Percentiles rank a stretch among this genome's conserved stretches.
These are phyloP conservation scores for Pulveroboletus sp. DNA, from an alignment of 768 basidiomycete species.

Conservation along the genomic window DNA sequence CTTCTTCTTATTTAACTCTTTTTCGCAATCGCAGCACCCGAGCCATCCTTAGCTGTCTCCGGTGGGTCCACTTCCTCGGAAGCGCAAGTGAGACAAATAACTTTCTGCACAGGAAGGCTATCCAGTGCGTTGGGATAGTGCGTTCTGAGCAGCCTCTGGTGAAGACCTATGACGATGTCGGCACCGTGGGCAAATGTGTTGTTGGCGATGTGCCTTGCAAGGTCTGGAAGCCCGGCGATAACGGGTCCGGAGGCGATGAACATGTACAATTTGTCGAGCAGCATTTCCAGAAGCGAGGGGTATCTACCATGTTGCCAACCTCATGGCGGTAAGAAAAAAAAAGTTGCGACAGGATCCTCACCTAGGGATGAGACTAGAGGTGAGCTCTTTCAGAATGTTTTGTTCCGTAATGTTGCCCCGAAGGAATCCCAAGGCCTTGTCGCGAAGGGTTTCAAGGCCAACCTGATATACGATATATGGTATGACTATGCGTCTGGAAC, in stretches of 20 bases:
- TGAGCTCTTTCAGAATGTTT: neutral
- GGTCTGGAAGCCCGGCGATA: slow-evolving; percentile 1
- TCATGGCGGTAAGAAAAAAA: too few species aligned
- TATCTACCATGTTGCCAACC: neutral
- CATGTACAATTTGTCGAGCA: slow-evolving; percentile 5
- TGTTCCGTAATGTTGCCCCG: neutral
- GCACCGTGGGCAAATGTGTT: slow-evolving; percentile 12
- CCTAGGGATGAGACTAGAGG: neutral
- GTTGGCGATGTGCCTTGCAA: slow-evolving; percentile 8
- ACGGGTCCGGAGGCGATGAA: too few species aligned
- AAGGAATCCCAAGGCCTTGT: neutral
- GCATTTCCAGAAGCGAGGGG: slow-evolving; percentile 8
- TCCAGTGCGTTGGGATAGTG: neutral
- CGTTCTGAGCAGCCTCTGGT: neutral
- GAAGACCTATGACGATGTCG: slow-evolving; percentile 7
- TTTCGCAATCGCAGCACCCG: too few species aligned
- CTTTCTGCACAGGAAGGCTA: neutral
- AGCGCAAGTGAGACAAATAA: too few species aligned
- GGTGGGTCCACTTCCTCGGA: too few species aligned
- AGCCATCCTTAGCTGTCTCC: too few species aligned
- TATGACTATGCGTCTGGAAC: too few species aligned
- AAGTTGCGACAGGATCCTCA: too few species aligned
- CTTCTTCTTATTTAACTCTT: too few species aligned
- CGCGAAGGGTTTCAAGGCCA: neutral
- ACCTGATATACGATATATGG: neutral